A percentile compares a stretch with the other conserved stretches of the same genome.
phyloP scores from a whole-genome alignment of 2,329 filamentous ascomycete species.

The Botrytis hyacinthi region DNA sequence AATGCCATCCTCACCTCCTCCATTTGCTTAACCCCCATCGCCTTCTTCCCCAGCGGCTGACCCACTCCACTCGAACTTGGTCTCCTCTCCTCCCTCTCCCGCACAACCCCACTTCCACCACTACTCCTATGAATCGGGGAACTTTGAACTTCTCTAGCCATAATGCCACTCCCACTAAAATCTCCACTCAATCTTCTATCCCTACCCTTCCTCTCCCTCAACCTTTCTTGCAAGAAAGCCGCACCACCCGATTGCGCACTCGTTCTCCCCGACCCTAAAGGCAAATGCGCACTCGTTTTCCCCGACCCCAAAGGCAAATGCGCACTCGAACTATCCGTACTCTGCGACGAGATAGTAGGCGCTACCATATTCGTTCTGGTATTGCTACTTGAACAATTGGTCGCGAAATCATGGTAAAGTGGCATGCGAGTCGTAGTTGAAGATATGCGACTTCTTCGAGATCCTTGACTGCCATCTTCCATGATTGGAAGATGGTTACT shows the following conservation, averaged over 20 bases:
- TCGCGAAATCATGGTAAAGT: constrained; percentile 20
- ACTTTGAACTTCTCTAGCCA: constrained; percentile 33
- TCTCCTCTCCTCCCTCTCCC: constrained; percentile 31
- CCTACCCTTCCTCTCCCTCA: constrained; percentile 39
- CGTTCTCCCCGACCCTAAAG: constrained; percentile 21
- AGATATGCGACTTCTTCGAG: constrained; percentile 19
- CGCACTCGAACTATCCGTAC: constrained; percentile 24
- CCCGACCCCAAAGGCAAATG: constrained; percentile 23
- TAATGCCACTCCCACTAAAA: constrained; percentile 18
- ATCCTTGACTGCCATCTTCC: constrained; percentile 21
- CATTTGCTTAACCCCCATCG: constrained; percentile 65
- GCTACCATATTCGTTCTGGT: constrained; percentile 31
- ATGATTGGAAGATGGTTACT: constrained; percentile 12
- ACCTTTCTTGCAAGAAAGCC: constrained; percentile 38
- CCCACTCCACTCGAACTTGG: constrained; percentile 34
- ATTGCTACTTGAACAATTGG: constrained; percentile 28
- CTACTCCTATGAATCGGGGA: constrained; percentile 31
- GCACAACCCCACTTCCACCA: constrained; percentile 18
- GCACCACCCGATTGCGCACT: constrained; percentile 25
- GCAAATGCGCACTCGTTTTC: constrained; percentile 23
- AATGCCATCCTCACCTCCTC: constrained; percentile 53
- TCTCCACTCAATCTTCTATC: constrained; percentile 33
- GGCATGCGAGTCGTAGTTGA: constrained; percentile 19
- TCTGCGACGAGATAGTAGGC: constrained; percentile 22
- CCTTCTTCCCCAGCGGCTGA: constrained; percentile 40